Base-by-base conservation (phyloP, 1,284 basidiomycete species). In the Tylopilus sp. region DNA sequence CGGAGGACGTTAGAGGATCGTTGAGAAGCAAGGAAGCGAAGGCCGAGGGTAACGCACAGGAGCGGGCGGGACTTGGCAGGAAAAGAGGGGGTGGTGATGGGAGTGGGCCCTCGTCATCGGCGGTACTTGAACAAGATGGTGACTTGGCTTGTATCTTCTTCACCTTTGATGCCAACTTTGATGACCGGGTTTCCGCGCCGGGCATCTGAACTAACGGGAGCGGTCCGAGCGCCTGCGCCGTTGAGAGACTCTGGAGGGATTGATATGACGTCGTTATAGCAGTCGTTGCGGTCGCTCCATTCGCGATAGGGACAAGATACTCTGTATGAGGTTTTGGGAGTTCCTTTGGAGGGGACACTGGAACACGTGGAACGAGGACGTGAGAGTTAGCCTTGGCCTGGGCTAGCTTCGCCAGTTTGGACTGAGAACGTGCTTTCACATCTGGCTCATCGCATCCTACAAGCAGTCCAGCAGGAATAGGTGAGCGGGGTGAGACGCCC, bases 231-330 rank as follows among this genome's bases (percentile, higher is more conserved):
- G 55, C 54, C 41, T 51, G 67, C 13, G 57, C 53, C 34, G 56
- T 61, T 3, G 64, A 68, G 16, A 81, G 72, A 54, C 74, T 81
- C 58, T 76, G 77, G 33, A 83, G 71, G 9, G 78, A 78, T 53
- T 83, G 82, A 55, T 86, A 88, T 0, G 84, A 81, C 2, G 87
- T 89, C 0, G 86, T 89, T 58, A 89, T 89, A 2, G 86, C 86
- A 12, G 86, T 89, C 1, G 86, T 89, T 12, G 81, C 86, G 13
- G 83, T 82, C 2, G 83, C 69, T 1, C 85, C 84, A 59, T 89
- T 89, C 8, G 84, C 84, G 36, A 84, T 84, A 0, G 86, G 86
- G 12, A 78, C 84, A 8, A 89, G 66, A 61, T 83, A 86, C 59
- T 88, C 79, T 4, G 86, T 89, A 36, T 70, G 72, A 33, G 74